Evolutionary conservation across 2,329 filamentous ascomycete species (phyloP).

Genomic region (Ceratocystis papillata): DNA sequence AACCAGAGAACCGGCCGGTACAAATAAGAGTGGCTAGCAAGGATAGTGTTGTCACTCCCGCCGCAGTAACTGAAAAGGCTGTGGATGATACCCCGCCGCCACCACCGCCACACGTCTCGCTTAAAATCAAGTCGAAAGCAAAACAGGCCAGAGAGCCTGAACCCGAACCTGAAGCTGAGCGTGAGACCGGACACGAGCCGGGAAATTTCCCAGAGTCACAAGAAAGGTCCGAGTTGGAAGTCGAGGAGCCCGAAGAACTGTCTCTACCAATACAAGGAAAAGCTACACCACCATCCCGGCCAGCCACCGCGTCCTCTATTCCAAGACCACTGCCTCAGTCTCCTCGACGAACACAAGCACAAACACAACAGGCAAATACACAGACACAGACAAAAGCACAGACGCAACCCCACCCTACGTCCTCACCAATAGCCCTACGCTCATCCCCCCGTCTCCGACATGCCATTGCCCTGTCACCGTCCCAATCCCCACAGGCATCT

Average conservation of each 20-base stretch:
- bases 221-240: constrained; percentile 21
- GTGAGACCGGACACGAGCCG: background rate
- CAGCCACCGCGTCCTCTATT: constrained; percentile 28
- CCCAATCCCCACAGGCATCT: constrained; percentile 61
- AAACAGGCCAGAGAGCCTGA: constrained; percentile 1
- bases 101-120: constrained; percentile 1
- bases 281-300: constrained; percentile 28
- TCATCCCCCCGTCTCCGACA: constrained; percentile 43
- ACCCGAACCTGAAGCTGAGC: background rate
- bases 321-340: background rate
- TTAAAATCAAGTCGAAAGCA: background rate
- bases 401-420: constrained; percentile 28
- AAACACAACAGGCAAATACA: constrained; percentile 15
- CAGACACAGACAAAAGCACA: constrained; percentile 19
- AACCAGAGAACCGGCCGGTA: constrained; percentile 8
- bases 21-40: constrained; percentile 19
- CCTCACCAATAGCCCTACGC: constrained; percentile 35
- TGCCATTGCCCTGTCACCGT: constrained; percentile 45
- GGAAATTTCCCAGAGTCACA: constrained; percentile 10
- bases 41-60: background rate
- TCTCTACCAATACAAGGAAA: constrained; percentile 10
- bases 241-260: constrained; percentile 23
- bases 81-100: constrained; percentile 10
- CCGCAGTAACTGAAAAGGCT: background rate
- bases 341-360: constrained; percentile 20